Conservation (phyloP, 2,329 filamentous ascomycete genomes). For the Cadophora luteo-olivacea region DNA sequence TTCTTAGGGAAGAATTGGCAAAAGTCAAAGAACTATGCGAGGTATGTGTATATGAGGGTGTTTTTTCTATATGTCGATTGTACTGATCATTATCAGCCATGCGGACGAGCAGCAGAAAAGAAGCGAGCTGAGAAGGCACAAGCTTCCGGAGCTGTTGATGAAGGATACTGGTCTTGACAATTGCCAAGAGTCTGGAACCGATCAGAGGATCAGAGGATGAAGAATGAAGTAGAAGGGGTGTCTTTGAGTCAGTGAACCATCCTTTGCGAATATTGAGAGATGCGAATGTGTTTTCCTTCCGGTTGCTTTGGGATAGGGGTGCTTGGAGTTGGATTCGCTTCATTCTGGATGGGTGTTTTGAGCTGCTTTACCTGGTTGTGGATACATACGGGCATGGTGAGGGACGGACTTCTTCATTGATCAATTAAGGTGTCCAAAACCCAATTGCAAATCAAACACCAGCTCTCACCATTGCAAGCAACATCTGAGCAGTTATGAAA, state of each 20-base stretch:
- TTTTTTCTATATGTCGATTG: not conserved
- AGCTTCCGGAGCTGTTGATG: constrained; percentile 28
- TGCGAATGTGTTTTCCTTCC: not conserved
- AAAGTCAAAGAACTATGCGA: constrained; percentile 33
- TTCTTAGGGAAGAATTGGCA: constrained; percentile 39
- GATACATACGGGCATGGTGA: not conserved
- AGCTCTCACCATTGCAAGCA: not conserved
- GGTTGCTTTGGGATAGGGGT: not conserved
- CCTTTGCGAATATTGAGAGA: not conserved
- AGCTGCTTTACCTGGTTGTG: not conserved
- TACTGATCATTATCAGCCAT: constrained; percentile 31
- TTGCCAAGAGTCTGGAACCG: not conserved
- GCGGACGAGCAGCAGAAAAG: constrained; percentile 27
- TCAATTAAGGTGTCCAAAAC: not conserved
- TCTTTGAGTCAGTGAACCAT: not conserved
- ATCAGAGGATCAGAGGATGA: too few species aligned
- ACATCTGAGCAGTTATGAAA: not conserved
- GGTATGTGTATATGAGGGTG: constrained; percentile 17
- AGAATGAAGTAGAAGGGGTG: not conserved
- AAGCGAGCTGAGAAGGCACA: constrained; percentile 20
- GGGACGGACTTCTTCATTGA: not conserved
- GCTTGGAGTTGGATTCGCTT: not conserved
- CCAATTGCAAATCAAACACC: not conserved
- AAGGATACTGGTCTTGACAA: constrained; percentile 36
- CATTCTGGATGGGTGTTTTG: not conserved